Base-by-base conservation (phyloP, 352 stramenopile genomes). In the Phytophthora sansomeana region DNA sequence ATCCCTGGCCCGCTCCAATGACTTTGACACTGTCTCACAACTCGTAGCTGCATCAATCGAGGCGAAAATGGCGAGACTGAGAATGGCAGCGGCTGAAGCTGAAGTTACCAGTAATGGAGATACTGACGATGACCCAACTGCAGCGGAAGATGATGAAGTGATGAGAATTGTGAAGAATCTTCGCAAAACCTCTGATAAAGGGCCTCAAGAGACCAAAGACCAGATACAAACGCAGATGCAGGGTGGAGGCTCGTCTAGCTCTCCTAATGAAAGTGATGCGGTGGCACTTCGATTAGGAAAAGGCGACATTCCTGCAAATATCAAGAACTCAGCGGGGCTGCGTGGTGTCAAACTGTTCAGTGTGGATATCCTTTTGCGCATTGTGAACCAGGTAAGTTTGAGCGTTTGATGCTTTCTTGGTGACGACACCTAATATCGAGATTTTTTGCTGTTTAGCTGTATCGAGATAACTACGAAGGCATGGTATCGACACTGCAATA, bases 381-480 rank as follows among this genome's bases (percentile, higher is more conserved):
- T 89, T 30, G 61, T 90, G 28, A 81, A 87, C 44, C 83, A 88
- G 71, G 74, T 85, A 13, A 7, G 36, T 38, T 49, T 41, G 6
- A 11, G 17, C 29, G 21, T 33, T 57, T 17, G 16, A 32, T 38
- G 16, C 11, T 21, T 16, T 6, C 36, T 16, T 6, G 3, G 43
- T 47, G 11, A 58, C 48, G 43, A 11, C 51, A 4, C 59, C 7
- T 47, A 55, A 43, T 33, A 21, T 28, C n/a, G 1, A 36, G 16
- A 16, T 21, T 13, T 26, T 8, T 44, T 16, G 0, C 16, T 44
- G 26, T 39, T 28, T 57, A 90, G 75, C 77, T 93, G 30, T 94
- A 92, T 63, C 83, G 81, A 9, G 85, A 94, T 42, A 79, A 83
- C 59, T 91, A 89, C 59, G 83, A 92, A 64, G 67, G 73, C 19